Conservation (phyloP, 2,329 filamentous ascomycete genomes). For the Pestalotiopsis sp. region DNA sequence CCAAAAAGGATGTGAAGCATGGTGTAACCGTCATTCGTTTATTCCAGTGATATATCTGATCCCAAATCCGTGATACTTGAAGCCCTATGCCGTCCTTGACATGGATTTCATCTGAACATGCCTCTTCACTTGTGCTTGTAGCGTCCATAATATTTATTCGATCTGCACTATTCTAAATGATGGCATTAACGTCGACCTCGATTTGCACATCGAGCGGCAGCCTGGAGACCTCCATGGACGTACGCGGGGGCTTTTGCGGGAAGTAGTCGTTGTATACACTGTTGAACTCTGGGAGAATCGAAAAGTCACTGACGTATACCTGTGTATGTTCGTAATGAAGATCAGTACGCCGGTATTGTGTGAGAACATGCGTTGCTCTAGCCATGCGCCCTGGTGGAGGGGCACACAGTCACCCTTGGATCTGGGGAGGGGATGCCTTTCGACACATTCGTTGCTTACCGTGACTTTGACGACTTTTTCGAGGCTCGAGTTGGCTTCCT, state of each 20-base stretch:
- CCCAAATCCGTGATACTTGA: neutral
- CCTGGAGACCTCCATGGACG: slow-evolving; percentile 1
- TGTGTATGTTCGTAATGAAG: neutral
- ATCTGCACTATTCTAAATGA: neutral
- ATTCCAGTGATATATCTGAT: neutral
- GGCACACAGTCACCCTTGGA: neutral
- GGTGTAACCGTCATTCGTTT: neutral
- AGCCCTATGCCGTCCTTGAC: neutral
- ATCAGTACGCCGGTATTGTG: neutral
- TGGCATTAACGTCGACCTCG: neutral
- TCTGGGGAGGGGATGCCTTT: neutral
- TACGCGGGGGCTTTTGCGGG: slow-evolving; percentile 1
- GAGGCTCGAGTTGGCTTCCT: neutral
- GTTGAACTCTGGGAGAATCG: slow-evolving; percentile 3
- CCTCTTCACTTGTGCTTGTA: neutral
- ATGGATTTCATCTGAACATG: neutral
- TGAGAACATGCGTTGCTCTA: neutral
- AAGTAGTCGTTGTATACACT: slow-evolving; percentile 2
- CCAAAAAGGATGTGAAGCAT: neutral
- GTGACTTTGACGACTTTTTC: slow-evolving; percentile 1
- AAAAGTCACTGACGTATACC: slow-evolving; percentile 5
- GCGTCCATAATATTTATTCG: neutral
- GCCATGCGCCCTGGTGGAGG: neutral
- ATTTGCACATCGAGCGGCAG: neutral
- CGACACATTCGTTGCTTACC: neutral